Base-by-base conservation (phyloP, 306 rosid species). In the Cicer judaicum region DNA sequence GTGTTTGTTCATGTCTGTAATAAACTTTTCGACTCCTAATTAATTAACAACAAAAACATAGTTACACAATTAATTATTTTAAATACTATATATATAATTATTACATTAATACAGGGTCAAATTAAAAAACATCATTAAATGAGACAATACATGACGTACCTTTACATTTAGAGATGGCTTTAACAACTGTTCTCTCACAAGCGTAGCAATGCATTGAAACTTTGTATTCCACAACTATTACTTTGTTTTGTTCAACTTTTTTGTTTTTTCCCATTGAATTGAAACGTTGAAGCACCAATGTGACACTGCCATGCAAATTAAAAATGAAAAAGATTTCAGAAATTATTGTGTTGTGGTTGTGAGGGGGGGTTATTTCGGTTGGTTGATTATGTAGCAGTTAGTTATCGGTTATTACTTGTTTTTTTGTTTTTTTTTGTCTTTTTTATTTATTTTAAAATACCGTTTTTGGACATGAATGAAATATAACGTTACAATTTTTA, bases 121-220 rank as follows among this genome's bases (percentile, higher is more conserved):
- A 24, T 21, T 44, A 1, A 11, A 11, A 15, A 46, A 34, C 40
- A 11, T 7, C 2, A 44, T 13, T 3, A 36, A 55, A 18, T 53
- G 24, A 64, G 36, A 60, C 13, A 55, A 38, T 14, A 69, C 9
- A 48, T 29, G 16, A 34, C 55, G 47, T 63, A 82, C 98, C 98
- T 91, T 89, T 86, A 44, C 88, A 67, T 62, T 89, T 89, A 85
- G 90, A 82, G 18, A 93, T 75, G 76, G 67, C 74, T 83, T 89
- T 87, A 64, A 85, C 97, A 19, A 94, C 80, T 47, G 71, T 83
- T 87, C 86, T 87, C 64, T 93, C 96, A 18, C 98, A 93, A 40
- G 94, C 90, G 47, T 88, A 83, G 42, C 97, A 93, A 54, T 93
- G 69, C 96, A 93, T 89, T 43, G 96, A 85, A 46, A 91, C 86